These are phyloP conservation scores for Platanthera zijinensis DNA, from an alignment of 106 monocot genomes.

Conservation along the genomic window DNA sequence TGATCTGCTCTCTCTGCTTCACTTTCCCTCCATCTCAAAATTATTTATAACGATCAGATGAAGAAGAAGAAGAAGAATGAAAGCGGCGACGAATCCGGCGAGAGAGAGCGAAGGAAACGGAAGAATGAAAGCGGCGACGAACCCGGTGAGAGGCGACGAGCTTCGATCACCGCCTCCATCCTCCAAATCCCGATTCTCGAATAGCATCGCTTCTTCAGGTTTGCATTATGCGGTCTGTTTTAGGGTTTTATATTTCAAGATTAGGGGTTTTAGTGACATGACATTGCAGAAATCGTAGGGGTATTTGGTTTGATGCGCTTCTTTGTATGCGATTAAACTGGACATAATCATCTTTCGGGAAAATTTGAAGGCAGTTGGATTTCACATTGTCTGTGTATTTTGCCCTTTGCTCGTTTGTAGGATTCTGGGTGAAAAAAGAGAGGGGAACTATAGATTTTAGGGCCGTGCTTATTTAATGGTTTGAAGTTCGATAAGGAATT, in stretches of 20 bases:
- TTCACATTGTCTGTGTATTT: no score
- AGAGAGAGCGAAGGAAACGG: not conserved
- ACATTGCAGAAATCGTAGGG: not conserved
- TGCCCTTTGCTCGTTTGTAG: not conserved
- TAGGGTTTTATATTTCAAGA: not conserved
- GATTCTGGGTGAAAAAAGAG: not conserved
- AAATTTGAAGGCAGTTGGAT: not conserved
- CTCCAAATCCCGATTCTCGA: constrained; percentile 21
- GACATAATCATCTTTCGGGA: no score
- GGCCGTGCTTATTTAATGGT: not conserved
- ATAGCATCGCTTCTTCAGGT: constrained; percentile 22
- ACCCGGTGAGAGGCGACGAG: constrained; percentile 19
- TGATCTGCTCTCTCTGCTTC: no score
- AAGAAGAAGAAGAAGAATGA: not conserved
- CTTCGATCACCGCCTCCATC: constrained; percentile 23
- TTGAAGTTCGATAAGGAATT: not conserved
- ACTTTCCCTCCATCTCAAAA: no score
- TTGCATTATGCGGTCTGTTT: not conserved
- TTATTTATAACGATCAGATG: no score
- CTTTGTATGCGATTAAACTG: not conserved
- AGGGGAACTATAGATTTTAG: not conserved
- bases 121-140: constrained; percentile 14
- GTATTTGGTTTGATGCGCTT: not conserved
- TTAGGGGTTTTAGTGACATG: not conserved
- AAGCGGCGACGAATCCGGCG: constrained; percentile 9